Evolutionary conservation across 2,329 filamentous ascomycete genomes (phyloP).

Genomic region (Colletotrichum simmondsii): DNA sequence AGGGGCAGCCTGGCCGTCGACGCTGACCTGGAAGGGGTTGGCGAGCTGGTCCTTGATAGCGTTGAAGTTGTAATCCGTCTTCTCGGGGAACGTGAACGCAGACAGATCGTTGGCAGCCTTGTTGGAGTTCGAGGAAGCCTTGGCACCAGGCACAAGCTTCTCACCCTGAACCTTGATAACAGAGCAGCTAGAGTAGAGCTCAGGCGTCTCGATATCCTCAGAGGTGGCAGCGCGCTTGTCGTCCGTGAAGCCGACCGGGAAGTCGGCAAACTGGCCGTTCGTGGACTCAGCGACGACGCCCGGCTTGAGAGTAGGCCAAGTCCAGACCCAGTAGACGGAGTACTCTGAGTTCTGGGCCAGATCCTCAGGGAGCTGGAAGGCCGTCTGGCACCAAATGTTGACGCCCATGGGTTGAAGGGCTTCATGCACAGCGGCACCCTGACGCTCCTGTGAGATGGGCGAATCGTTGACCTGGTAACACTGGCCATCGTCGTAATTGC

Average conservation of each 20-base stretch:
- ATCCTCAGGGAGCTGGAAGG: slow-evolving; percentile 79
- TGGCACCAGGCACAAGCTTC: slow-evolving; percentile 11
- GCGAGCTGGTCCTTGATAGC: slow-evolving; percentile 58
- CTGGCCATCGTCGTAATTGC: slow-evolving; percentile 89
- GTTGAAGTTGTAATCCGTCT: slow-evolving; percentile 53
- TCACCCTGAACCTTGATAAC: slow-evolving; percentile 35
- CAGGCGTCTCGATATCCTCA: slow-evolving; percentile 40
- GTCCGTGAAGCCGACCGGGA: slow-evolving; percentile 40
- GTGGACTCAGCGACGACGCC: slow-evolving; percentile 52
- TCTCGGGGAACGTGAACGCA: slow-evolving; percentile 43
- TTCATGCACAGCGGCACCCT: slow-evolving; percentile 61
- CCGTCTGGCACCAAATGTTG: slow-evolving; percentile 83
- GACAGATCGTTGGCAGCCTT: slow-evolving; percentile 28
- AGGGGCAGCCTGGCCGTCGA: slow-evolving; percentile 41
- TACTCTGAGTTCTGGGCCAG: slow-evolving; percentile 72
- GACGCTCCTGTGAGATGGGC: slow-evolving; percentile 68
- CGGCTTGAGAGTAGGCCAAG: slow-evolving; percentile 77
- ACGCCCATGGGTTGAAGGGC: slow-evolving; percentile 63
- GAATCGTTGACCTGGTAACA: slow-evolving; percentile 84
- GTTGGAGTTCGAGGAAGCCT: slow-evolving; percentile 30
- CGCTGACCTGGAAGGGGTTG: slow-evolving; percentile 56
- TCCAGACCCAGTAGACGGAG: slow-evolving; percentile 96
- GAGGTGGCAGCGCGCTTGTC: slow-evolving; percentile 33
- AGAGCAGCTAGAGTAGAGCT: slow-evolving; percentile 49
- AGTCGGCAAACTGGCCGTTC: slow-evolving; percentile 55